Evolutionary conservation across 345 rosid genomes (phyloP).

Genomic region (Rhodamnia argentea): DNA sequence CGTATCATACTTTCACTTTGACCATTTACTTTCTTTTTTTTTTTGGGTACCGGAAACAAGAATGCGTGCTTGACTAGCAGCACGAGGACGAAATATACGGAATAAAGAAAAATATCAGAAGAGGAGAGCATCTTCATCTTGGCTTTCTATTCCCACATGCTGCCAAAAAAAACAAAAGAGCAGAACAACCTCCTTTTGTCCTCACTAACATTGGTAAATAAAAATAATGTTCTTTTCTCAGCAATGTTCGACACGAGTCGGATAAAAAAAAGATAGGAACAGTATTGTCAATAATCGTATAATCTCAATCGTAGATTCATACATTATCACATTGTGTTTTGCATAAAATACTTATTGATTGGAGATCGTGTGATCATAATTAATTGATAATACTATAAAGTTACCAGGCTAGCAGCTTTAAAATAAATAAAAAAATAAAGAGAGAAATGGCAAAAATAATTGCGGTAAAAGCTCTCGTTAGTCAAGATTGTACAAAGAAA

Average conservation of each 20-base stretch:
- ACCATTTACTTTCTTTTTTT: not conserved
- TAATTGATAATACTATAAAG: too few species aligned
- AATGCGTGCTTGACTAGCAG: not conserved
- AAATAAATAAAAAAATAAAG: too few species aligned
- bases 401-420: too few species aligned
- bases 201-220: not conserved
- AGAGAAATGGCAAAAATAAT: too few species aligned
- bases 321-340: too few species aligned
- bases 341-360: too few species aligned
- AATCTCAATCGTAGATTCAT: too few species aligned
- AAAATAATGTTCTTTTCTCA: not conserved
- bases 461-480: not conserved
- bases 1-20: not conserved
- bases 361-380: too few species aligned
- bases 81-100: not conserved
- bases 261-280: not conserved
- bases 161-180: not conserved
- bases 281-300: fast-evolving
- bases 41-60: not conserved
- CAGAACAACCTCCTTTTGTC: not conserved
- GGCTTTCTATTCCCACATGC: not conserved
- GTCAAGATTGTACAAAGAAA: not conserved
- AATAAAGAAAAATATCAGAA: not conserved
- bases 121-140: not conserved
- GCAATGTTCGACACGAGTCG: not conserved